Conservation (phyloP, 2,329 filamentous ascomycete genomes). For the Neocatenulostroma microsporum region DNA sequence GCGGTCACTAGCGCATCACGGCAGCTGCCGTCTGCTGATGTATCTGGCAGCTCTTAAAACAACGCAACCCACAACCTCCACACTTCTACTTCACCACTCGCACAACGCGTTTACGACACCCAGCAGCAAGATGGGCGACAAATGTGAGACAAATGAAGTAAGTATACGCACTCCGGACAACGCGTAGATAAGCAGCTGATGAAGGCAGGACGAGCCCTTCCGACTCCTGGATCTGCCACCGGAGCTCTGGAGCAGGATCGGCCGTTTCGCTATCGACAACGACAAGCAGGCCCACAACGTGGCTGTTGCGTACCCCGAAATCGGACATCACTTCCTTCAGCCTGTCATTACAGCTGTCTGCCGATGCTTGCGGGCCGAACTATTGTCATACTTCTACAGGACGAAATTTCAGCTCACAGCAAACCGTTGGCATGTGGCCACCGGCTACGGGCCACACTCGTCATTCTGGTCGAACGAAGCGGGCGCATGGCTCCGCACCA, state of each 20-base stretch:
- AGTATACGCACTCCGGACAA: too few relatives aligned
- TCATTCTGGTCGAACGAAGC: not conserved
- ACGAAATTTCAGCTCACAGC: not conserved
- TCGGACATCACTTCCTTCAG: not conserved
- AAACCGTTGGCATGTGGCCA: too few relatives aligned
- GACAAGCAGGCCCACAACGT: too few relatives aligned
- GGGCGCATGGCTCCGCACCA: not conserved
- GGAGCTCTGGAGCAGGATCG: constrained; percentile 5
- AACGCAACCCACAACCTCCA: not conserved
- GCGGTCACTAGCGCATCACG: not conserved
- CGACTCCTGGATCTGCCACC: constrained; percentile 4
- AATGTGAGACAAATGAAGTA: not conserved
- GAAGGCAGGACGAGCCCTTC: not conserved
- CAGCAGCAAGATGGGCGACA: not conserved
- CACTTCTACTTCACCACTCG: not conserved
- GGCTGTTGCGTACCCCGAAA: not conserved
- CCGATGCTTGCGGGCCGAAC: not conserved
- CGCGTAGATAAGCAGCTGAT: too few relatives aligned
- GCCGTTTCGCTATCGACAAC: not conserved
- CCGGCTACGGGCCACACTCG: too few relatives aligned
- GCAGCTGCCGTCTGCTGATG: too few relatives aligned
- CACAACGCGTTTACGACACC: not conserved
- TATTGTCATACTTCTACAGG: not conserved
- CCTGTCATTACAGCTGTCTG: constrained; percentile 1
- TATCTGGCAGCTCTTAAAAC: too few relatives aligned